Percentiles rank a stretch among this genome's conserved stretches.
Evolutionary conservation across 768 basidiomycete genomes (phyloP).

Genomic region (Termitomyces sp.): DNA sequence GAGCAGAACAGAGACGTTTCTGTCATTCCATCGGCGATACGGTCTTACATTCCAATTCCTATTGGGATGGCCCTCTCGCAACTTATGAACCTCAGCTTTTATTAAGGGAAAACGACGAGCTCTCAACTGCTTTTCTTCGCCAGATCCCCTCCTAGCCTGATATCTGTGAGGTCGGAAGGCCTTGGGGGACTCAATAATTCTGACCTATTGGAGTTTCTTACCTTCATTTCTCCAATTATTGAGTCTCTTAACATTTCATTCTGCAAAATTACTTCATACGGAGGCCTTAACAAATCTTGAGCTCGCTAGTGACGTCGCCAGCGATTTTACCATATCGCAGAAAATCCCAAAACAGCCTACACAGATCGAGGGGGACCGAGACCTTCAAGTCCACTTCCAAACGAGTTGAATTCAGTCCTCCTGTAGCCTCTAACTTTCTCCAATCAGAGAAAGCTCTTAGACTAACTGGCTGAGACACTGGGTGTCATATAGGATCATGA

Average conservation of each 20-base stretch:
- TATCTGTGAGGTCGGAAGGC: neutral
- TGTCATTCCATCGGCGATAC: neutral
- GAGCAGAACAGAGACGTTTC: neutral
- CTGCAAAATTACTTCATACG: neutral
- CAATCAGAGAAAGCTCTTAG: neutral
- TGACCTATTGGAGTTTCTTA: neutral
- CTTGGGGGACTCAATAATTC: neutral
- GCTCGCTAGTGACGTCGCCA: neutral
- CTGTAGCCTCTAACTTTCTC: neutral
- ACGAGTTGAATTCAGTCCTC: neutral
- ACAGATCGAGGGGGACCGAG: neutral
- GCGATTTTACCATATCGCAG: neutral
- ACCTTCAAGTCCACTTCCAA: neutral
- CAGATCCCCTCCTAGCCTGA: neutral
- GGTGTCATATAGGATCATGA: neutral
- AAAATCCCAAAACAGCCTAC: neutral
- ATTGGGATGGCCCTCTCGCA: neutral
- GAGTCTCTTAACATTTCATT: neutral
- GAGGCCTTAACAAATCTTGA: neutral
- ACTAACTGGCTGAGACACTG: neutral
- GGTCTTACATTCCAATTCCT: neutral
- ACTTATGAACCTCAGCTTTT: neutral
- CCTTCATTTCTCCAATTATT: neutral
- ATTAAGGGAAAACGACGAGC: neutral
- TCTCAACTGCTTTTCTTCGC: neutral